Conservation (phyloP, 352 stramenopile genomes). For the Phytopythium vexans region DNA sequence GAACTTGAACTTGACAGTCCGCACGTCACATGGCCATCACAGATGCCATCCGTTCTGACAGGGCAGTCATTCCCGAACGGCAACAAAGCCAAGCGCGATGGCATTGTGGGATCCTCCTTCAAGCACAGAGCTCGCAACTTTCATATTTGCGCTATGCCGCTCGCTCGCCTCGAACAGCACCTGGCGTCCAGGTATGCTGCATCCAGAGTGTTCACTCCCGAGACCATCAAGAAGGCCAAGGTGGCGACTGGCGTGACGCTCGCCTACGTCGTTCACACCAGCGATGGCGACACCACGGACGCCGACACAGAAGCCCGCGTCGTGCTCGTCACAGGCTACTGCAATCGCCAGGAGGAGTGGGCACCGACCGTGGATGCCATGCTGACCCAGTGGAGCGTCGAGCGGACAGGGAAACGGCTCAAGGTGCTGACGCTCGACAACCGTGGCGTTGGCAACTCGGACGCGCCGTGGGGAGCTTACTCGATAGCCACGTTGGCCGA, state of each 20-base stretch:
- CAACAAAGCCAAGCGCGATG: too few relatives aligned
- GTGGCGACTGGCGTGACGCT: conserved; percentile 12
- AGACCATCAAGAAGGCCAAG: conserved; percentile 1
- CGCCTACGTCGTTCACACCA: conserved; percentile 11
- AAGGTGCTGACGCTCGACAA: conserved; percentile 47
- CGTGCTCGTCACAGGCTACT: conserved; percentile 28
- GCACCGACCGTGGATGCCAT: conserved; percentile 13
- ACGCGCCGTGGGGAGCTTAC: conserved; percentile 35
- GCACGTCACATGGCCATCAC: too few relatives aligned
- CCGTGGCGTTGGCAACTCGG: conserved; percentile 31
- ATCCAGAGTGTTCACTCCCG: background rate
- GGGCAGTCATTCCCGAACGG: too few relatives aligned
- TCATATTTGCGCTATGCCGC: background rate
- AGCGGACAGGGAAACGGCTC: background rate
- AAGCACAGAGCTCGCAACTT: background rate
- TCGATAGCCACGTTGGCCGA: conserved; percentile 34
- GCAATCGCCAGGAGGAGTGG: conserved; percentile 19
- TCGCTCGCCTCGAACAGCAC: conserved; percentile 2
- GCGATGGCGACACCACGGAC: background rate
- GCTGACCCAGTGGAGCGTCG: conserved; percentile 7
- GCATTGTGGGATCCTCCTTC: background rate
- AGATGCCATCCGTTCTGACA: too few relatives aligned
- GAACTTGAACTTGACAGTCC: too few relatives aligned
- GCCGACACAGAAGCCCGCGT: conserved; percentile 6
- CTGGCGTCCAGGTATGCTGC: background rate